These are phyloP conservation scores for Phlegmacium glaucopus DNA, from an alignment of 768 basidiomycete genomes.

Conservation along the genomic window DNA sequence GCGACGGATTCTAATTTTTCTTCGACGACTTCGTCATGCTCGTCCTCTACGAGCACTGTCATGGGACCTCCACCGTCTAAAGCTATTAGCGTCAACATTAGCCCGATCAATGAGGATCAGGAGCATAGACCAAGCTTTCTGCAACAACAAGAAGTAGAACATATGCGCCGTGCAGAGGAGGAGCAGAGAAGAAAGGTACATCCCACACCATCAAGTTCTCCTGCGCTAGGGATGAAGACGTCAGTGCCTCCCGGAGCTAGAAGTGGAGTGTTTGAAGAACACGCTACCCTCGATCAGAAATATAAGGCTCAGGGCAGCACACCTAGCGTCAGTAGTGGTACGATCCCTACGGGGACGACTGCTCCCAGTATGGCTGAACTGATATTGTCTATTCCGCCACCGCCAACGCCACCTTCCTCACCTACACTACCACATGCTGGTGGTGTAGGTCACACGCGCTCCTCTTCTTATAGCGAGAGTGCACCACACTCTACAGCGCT, in stretches of 20 bases:
- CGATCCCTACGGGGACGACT: conserved; percentile 7
- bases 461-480: neutral
- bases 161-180: conserved; percentile 24
- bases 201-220: conserved; percentile 66
- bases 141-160: conserved; percentile 13
- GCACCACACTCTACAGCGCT: conserved; percentile 7
- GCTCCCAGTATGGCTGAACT: neutral
- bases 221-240: conserved; percentile 27
- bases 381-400: neutral
- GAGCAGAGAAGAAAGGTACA: conserved; percentile 28
- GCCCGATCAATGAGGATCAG: conserved; percentile 8
- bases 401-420: neutral
- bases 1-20: conserved; percentile 18
- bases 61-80: conserved; percentile 4
- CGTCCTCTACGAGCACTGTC: conserved; percentile 20
- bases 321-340: conserved; percentile 3
- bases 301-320: neutral
- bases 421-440: neutral
- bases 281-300: too few species aligned
- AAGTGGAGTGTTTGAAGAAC: conserved; percentile 1
- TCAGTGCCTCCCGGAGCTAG: conserved; percentile 18
- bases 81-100: neutral
- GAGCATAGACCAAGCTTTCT: conserved; percentile 2
- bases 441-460: conserved; percentile 1
- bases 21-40: conserved; percentile 22